Evolutionary conservation across 1,284 basidiomycete species (phyloP).

Genomic region (Malassezia japonica): DNA sequence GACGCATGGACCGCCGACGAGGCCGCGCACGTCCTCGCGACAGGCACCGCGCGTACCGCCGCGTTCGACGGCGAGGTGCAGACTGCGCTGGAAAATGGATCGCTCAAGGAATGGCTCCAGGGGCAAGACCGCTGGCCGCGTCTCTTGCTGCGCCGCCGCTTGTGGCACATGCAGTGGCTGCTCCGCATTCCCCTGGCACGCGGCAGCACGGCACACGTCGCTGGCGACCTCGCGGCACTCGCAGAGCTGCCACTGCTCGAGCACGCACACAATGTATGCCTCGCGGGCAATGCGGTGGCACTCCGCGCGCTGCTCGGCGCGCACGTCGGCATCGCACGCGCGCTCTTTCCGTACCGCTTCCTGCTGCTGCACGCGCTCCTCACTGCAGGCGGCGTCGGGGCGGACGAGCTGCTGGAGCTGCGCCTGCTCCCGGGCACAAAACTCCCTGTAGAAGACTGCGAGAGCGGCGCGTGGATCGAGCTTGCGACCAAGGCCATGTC

Average conservation of each 20-base stretch:
- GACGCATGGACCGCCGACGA: slow-evolving; percentile 9
- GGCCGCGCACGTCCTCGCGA: slow-evolving; percentile 1
- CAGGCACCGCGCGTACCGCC: slow-evolving; percentile 3
- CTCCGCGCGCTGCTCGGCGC: slow-evolving; percentile 15
- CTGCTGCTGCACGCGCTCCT: slow-evolving; percentile 11
- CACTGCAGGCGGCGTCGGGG: slow-evolving; percentile 9
- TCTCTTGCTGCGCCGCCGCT: slow-evolving; percentile 10
- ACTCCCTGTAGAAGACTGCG: slow-evolving; percentile 15
- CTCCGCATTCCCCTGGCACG: slow-evolving; percentile 10
- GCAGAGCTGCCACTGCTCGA: slow-evolving; percentile 10
- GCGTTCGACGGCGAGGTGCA: slow-evolving; percentile 11
- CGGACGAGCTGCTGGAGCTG: slow-evolving; percentile 2
- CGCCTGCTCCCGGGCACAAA: slow-evolving; percentile 16
- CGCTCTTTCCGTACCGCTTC: slow-evolving; percentile 15
- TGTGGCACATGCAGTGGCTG: slow-evolving; percentile 20
- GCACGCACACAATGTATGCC: slow-evolving; percentile 10
- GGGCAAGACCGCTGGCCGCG: not conserved
- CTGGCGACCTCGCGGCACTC: not conserved
- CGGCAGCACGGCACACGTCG: not conserved
- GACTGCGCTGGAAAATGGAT: not conserved
- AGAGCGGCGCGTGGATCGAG: slow-evolving; percentile 18
- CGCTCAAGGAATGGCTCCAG: not conserved
- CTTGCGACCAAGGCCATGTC: slow-evolving; percentile 1
- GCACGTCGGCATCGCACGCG: slow-evolving; percentile 10
- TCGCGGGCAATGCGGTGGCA: slow-evolving; percentile 12